Base-by-base conservation (phyloP, 495 filamentous ascomycete genomes). In the Lasiosphaeriaceae sp. region DNA sequence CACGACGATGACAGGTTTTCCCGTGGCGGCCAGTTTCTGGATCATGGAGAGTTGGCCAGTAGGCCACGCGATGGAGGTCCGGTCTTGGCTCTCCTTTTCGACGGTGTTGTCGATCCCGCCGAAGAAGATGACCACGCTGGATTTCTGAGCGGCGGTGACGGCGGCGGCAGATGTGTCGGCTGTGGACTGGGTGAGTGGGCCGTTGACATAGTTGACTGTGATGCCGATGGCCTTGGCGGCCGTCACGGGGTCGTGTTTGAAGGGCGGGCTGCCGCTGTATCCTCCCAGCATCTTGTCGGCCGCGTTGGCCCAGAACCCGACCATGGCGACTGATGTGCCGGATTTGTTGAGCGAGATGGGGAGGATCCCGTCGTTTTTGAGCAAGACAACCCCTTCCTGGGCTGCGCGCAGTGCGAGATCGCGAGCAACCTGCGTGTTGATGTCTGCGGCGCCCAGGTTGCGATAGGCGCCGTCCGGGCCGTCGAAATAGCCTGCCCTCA, bases 101-200 rank as follows among this genome's bases (percentile, higher is more conserved):
- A 73, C 58, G 17, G 62, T 63, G 23, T 52, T 67, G 58, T 79
- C 75, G 23, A 70, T 70, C 7, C 76, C 76, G 20, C 74, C 75
- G 11, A 76, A 65, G 45, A 69, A 78, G 19, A 78, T 44, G 29
- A 77, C 71, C 4, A 67, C 62, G 45, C 77, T 73, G 16, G 75
- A 63, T 6, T 67, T 60, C 5, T 60, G 57, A 0, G 74, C 74
- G 6, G 67, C 69, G 3, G 59, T 56, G 4, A 74, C 48, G 16
- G 74, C 48, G 16, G 74, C 71, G 60, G 77, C 74, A 60, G 85
- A 85, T 37, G 75, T 79, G 3, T 82, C 80, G 46, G 79, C 68
- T 0, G 79, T 80, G 46, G 56, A 59, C 7, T 82, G 83, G 47
- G 56, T 43, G 23, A 68, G 43, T 2, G 72, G 69, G 0, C 70